phyloP scores from a whole-genome alignment of 257 asterid genomes.

The Nicotiana tabacum region DNA sequence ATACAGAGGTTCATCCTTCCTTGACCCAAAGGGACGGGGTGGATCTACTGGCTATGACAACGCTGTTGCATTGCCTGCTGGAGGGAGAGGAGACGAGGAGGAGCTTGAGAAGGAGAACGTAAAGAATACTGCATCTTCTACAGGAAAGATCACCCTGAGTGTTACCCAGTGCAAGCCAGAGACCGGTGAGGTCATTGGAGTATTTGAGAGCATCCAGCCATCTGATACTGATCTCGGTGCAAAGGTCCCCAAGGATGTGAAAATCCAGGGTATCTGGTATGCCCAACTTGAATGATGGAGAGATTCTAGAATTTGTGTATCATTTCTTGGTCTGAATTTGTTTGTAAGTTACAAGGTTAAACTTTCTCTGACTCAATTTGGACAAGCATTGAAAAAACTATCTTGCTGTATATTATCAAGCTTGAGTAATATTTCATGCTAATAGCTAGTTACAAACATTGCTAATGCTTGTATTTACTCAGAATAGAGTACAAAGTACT shows the following conservation, averaged over 20 bases:
- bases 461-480: neutral
- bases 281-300: constrained; percentile 78
- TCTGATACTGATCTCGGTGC: constrained; percentile 97
- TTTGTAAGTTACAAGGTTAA: constrained; percentile 34
- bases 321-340: constrained; percentile 34
- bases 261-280: constrained; percentile 93
- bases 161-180: constrained; percentile 82
- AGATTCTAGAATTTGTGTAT: constrained; percentile 10
- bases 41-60: constrained; percentile 98
- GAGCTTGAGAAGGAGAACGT: constrained; percentile 83
- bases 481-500: neutral
- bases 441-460: constrained; percentile 8
- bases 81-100: constrained; percentile 98
- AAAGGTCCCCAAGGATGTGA: constrained; percentile 91
- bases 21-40: constrained; percentile 99
- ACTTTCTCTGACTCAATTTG: constrained; percentile 26
- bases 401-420: constrained; percentile 38
- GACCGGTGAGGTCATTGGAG: constrained; percentile 94
- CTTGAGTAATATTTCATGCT: neutral
- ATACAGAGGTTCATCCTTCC: constrained; percentile 95
- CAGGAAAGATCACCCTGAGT: constrained; percentile 84
- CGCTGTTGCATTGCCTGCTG: constrained; percentile 97
- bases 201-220: constrained; percentile 93
- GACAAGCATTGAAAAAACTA: constrained; percentile 25
- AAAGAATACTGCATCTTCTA: constrained; percentile 65